Evolutionary conservation across 2,329 filamentous ascomycete species (phyloP).

Genomic region (Fusarium brachygibbosum): DNA sequence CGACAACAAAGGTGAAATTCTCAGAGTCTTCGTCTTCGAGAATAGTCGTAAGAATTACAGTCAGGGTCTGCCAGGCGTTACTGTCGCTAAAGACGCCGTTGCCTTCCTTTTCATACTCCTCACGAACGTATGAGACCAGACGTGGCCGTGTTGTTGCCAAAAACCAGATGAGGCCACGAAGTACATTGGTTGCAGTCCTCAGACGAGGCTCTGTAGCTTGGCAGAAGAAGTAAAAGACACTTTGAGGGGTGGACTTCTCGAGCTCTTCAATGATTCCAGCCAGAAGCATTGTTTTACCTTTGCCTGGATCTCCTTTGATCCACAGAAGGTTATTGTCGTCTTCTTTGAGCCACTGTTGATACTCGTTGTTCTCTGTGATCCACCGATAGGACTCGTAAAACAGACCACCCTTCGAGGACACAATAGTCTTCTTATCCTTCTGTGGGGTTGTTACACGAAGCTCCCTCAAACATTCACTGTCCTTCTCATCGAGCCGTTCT

Average conservation of each 20-base stretch:
- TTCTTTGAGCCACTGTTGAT: not conserved
- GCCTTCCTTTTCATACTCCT: not conserved
- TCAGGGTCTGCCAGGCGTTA: not conserved
- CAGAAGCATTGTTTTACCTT: conserved; percentile 56
- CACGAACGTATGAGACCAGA: conserved; percentile 52
- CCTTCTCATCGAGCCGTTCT: not conserved
- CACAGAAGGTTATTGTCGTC: conserved; percentile 40
- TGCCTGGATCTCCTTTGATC: conserved; percentile 55
- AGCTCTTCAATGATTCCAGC: conserved; percentile 47
- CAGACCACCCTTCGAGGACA: not conserved
- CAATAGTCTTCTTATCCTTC: not conserved
- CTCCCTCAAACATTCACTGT: not conserved
- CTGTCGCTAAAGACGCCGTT: not conserved
- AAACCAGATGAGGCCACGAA: conserved; percentile 60
- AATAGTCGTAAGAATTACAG: not conserved
- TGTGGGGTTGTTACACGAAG: not conserved
- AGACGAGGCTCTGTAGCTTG: conserved; percentile 49
- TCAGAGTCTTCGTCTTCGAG: not conserved
- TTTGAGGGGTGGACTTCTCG: fast-evolving
- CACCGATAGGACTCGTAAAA: not conserved
- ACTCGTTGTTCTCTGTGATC: not conserved
- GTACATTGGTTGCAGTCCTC: conserved; percentile 56
- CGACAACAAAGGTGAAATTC: not conserved
- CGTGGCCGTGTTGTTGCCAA: conserved; percentile 53
- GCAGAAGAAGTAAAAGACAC: conserved; percentile 56